Base-by-base conservation (phyloP, 1,139 yeast species). In the Magnusiomyces tetraspermus region DNA sequence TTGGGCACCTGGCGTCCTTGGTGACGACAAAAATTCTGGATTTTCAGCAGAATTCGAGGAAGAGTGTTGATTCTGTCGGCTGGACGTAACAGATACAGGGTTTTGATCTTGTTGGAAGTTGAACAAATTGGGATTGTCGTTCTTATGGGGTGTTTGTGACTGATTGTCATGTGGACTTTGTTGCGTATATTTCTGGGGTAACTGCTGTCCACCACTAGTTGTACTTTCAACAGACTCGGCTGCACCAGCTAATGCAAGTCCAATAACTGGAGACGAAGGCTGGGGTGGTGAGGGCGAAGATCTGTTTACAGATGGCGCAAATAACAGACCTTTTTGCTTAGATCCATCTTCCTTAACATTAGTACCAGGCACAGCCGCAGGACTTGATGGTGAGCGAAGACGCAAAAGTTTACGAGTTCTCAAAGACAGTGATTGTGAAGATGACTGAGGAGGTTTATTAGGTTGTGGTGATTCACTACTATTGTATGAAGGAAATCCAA, bases 321-420 rank as follows among this genome's bases (percentile, higher is more conserved):
- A n/a, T 5, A 10, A 10, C 40, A 17, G 15, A 17, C 6, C 17
- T 36, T 10, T n/a, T 10, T 10, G 19, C 19, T 10, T 28, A n/a
- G n/a, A n/a, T n/a, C n/a, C n/a, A n/a, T 43, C 37, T n/a, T 43
- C 17, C 15, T 15, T 43, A 13, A 46, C n/a, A n/a, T n/a, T n/a
- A 36, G 43, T 23, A 10, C 36, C 49, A 15, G 40, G 24, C 10
- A 57, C 57, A 11, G 58, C 61, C 17, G 60, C 60, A 24, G 67
- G 66, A 41, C 63, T 61, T 3, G 75, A 71, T 0, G 76, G 75
- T 2, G 76, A 72, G 24, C 76, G 65, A 49, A 72, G 61, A 41
- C 75, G 59, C 48, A 72, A 60, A 8, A 71, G 51, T 49, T 64
- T 58, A 46, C 54, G 47, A 50, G 57, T 51, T 22, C 51, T 41